Conservation (phyloP, 768 basidiomycete genomes). For the Phylloporus arenicola region DNA sequence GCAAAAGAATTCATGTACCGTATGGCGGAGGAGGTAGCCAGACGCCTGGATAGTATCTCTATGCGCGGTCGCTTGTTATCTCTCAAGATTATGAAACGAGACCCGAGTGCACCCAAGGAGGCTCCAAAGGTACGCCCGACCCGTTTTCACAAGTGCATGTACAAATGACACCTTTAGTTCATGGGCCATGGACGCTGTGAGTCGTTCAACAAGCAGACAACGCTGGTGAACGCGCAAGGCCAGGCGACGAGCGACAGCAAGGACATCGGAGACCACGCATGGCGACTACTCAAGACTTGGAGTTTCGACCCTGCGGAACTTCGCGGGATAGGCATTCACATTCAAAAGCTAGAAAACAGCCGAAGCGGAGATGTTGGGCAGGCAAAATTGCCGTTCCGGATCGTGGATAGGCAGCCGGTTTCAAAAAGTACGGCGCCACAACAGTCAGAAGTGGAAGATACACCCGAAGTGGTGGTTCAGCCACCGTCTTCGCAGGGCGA, state of each 20-base stretch:
- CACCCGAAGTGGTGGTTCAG: constrained; percentile 24
- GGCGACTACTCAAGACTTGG: constrained; percentile 67
- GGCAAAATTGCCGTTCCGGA: constrained; percentile 54
- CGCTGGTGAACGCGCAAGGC: constrained; percentile 55
- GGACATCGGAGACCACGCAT: constrained; percentile 71
- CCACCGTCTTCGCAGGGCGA: constrained; percentile 33
- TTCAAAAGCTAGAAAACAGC: constrained; percentile 75
- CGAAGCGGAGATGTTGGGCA: constrained; percentile 46
- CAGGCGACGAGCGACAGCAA: constrained; percentile 67
- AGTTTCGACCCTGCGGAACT: constrained; percentile 79
- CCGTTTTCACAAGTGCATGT: not conserved
- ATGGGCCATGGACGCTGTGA: constrained; percentile 89
- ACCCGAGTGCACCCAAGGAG: constrained; percentile 81
- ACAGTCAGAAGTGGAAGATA: not conserved
- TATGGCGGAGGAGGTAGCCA: constrained; percentile 73
- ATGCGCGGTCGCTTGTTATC: constrained; percentile 74
- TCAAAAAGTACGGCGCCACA: constrained; percentile 4
- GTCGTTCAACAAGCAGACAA: constrained; percentile 67
- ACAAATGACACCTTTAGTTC: constrained; percentile 49
- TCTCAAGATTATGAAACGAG: constrained; percentile 84
- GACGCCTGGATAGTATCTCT: constrained; percentile 59
- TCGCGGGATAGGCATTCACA: constrained; percentile 88
- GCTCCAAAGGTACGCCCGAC: constrained; percentile 67
- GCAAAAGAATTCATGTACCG: constrained; percentile 73
- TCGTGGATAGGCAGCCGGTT: constrained; percentile 3